Conservation (phyloP, 2,329 filamentous ascomycete species). For the Simplicillium aogashimaense region DNA sequence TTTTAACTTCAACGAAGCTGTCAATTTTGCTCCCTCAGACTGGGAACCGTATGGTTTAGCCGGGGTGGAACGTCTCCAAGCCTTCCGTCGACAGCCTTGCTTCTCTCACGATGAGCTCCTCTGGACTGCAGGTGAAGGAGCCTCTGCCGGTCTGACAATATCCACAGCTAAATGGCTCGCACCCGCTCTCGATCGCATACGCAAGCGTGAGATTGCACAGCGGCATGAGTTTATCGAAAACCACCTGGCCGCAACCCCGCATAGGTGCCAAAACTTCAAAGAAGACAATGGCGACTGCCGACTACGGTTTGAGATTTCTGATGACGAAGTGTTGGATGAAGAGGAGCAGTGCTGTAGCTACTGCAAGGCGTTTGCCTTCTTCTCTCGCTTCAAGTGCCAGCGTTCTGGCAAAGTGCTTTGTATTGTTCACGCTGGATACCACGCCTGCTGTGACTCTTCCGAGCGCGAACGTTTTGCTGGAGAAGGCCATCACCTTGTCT, state of each 20-base stretch:
- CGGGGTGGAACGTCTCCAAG: conserved; percentile 76
- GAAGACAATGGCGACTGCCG: conserved; percentile 43
- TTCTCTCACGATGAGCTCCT: conserved; percentile 96
- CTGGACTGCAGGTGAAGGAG: conserved; percentile 76
- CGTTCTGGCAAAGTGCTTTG: conserved; percentile 76
- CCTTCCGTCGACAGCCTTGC: conserved; percentile 84
- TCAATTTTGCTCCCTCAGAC: conserved; percentile 91
- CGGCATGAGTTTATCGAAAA: conserved; percentile 59
- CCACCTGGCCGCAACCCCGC: conserved; percentile 45
- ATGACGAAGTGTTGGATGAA: conserved; percentile 75
- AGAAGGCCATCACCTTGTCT: conserved; percentile 63
- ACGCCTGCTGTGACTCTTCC: conserved; percentile 67
- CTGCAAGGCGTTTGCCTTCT: conserved; percentile 86
- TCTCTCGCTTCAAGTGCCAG: conserved; percentile 81
- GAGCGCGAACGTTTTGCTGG: conserved; percentile 60
- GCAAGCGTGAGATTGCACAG: conserved; percentile 59
- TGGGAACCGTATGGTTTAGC: conserved; percentile 90
- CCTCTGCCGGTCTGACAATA: conserved; percentile 60
- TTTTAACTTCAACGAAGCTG: conserved; percentile 98
- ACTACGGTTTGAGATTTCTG: conserved; percentile 54
- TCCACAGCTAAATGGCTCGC: conserved; percentile 92
- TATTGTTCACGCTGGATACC: conserved; percentile 67
- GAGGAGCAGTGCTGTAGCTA: conserved; percentile 88
- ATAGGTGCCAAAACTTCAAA: conserved; percentile 37
- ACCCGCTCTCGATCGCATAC: conserved; percentile 73